Conservation (phyloP, 2,329 filamentous ascomycete genomes). For the Colletotrichum lentis region DNA sequence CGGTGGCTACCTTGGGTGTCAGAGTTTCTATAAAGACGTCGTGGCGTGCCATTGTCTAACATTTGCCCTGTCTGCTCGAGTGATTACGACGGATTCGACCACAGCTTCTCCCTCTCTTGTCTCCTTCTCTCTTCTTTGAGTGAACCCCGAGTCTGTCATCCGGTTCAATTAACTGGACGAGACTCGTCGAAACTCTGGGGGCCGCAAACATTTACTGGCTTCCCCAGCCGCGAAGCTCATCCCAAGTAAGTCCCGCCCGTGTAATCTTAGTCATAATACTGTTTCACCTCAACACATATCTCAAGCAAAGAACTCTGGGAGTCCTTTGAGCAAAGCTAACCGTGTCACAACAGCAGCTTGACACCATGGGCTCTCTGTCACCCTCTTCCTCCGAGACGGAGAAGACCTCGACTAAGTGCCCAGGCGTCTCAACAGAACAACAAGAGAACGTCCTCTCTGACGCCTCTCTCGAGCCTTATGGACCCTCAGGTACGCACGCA, state of each 20-base stretch:
- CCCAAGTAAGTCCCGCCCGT: conserved; percentile 4
- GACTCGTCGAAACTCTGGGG: background rate
- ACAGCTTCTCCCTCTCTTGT: background rate
- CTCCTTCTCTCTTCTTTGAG: background rate
- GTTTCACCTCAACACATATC: conserved; percentile 6
- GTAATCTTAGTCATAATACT: conserved; percentile 12
- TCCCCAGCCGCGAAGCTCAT: background rate
- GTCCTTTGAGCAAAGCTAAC: background rate
- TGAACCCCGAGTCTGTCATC: background rate
- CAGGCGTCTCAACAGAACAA: conserved; percentile 39
- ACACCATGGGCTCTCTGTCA: conserved; percentile 25
- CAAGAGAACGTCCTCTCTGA: conserved; percentile 38
- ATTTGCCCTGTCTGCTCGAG: background rate
- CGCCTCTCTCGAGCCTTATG: conserved; percentile 41
- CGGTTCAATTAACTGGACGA: background rate
- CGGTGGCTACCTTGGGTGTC: background rate
- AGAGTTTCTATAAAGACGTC: conserved; percentile 30
- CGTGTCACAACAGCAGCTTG: background rate
- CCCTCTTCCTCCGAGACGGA: conserved; percentile 39
- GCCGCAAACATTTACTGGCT: background rate
- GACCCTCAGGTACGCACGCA: conserved; percentile 39
- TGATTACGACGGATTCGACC: conserved; percentile 21
- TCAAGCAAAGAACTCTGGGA: background rate
- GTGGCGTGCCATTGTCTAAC: conserved; percentile 10
- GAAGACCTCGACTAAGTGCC: conserved; percentile 32